These are phyloP conservation scores for Melanopsichium pennsylvanicum DNA, from an alignment of 1,284 basidiomycete genomes.

Conservation along the genomic window DNA sequence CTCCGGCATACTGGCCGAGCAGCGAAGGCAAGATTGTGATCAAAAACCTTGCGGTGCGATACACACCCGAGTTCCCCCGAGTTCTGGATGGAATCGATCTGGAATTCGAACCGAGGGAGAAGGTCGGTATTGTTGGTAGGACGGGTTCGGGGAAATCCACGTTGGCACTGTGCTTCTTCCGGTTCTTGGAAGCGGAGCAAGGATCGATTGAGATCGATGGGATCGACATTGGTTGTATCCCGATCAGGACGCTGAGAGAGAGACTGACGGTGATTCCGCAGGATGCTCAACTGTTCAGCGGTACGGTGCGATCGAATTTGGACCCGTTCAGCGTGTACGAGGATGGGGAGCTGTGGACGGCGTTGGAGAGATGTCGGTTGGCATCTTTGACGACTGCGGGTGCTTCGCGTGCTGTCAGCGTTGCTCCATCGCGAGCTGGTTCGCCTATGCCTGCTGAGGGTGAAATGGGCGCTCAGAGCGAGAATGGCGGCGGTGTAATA, in stretches of 20 bases:
- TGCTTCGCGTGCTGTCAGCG: constrained; percentile 35
- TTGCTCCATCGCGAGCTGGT: constrained; percentile 41
- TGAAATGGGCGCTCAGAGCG: constrained; percentile 1
- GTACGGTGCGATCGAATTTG: constrained; percentile 63
- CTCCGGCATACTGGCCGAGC: constrained; percentile 65
- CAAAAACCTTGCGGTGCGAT: constrained; percentile 61
- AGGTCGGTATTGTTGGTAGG: constrained; percentile 68
- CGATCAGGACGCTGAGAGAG: constrained; percentile 83
- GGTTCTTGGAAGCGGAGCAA: constrained; percentile 83
- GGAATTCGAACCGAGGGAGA: constrained; percentile 61
- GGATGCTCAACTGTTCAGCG: constrained; percentile 70
- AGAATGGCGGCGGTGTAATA: constrained; percentile 6
- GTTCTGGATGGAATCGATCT: constrained; percentile 61
- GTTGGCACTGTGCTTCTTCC: constrained; percentile 90
- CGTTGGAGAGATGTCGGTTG: constrained; percentile 68
- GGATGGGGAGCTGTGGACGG: constrained; percentile 73
- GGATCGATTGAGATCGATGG: constrained; percentile 87
- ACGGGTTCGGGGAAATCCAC: constrained; percentile 89
- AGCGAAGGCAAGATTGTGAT: constrained; percentile 59
- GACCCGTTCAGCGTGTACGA: constrained; percentile 77
- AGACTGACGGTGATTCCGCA: constrained; percentile 89
- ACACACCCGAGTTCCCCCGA: constrained; percentile 62
- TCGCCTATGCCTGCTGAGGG: constrained; percentile 30
- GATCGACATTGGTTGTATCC: constrained; percentile 86
- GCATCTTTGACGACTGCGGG: constrained; percentile 49